Evolutionary conservation across 805 yeast species (phyloP), one percentile per base, ranked within the genome.

Genomic region (Saccharomycopsis fodiens): DNA sequence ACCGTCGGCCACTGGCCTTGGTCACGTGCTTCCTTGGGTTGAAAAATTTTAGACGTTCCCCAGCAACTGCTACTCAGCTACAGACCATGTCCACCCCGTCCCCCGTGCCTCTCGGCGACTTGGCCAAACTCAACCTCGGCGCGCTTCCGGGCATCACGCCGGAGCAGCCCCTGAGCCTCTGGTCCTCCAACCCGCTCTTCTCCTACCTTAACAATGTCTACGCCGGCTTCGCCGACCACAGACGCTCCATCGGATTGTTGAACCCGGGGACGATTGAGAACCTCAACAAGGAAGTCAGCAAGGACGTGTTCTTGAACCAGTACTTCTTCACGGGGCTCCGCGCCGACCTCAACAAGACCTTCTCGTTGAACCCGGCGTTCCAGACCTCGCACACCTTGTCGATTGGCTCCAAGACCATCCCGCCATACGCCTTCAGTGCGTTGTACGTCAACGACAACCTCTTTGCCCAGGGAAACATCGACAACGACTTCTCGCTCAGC

Each of bases 251-350:
- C 55, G 87, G 88, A 47, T 78, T 93, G 63, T 68, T 77, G 57
- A 86, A 88, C 69, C 98, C 98, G 47, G 97, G 97, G 55, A 83
- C 96, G 54, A 78, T 87, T 64, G 97, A 89, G 71, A 86, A 87
- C 70, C 72, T 91, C 64, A 82, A 82, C 70, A 85, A 86, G 69
- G 98, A 93, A 69, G 97, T 88, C 48, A 71, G 89, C 53, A 82
- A 89, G 67, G 97, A 91, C 62, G 97, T 91, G 27, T 87, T 93
- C 62, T 74, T 88, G 57, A 79, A 76, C 60, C 95, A 88, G 62
- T 85, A 85, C 70, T 80, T 82, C 66, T 91, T 91, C 74, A 82
- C 95, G 34, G 98, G 98, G 49, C 75, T 93, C 60, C 84, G 96
- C 64, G 98, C 97, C 47, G 98, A 93, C 66, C 76, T 93, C 58